These are phyloP conservation scores for Verbascum thapsus DNA, from an alignment of 257 asterid genomes.

Conservation along the genomic window DNA sequence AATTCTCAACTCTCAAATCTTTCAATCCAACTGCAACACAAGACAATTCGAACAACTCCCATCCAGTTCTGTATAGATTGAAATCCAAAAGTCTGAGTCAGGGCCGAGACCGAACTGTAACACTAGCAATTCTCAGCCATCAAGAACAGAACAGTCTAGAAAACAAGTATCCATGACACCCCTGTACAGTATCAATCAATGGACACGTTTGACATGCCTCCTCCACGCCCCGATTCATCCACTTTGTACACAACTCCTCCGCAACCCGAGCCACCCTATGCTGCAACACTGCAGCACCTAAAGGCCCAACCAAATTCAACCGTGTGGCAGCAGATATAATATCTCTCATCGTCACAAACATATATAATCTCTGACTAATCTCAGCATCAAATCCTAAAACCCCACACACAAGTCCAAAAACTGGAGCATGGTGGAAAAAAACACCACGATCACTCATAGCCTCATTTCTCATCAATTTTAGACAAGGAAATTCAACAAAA, in stretches of 20 bases:
- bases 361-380: conserved; percentile 68
- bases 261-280: conserved; percentile 63
- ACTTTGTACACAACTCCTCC: conserved; percentile 62
- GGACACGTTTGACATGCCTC: conserved; percentile 94
- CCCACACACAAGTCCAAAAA: conserved; percentile 82
- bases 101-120: too few relatives aligned
- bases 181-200: conserved; percentile 83
- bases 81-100: too few relatives aligned
- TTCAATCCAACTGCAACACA: too few relatives aligned
- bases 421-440: conserved; percentile 79
- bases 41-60: too few relatives aligned
- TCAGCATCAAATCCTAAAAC: conserved; percentile 66
- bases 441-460: conserved; percentile 47
- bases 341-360: conserved; percentile 89
- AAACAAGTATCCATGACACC: conserved; percentile 92
- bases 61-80: too few relatives aligned
- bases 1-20: too few relatives aligned
- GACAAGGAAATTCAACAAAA: conserved; percentile 57
- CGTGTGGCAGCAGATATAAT: conserved; percentile 90
- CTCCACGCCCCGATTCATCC: conserved; percentile 80
- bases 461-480: conserved; percentile 55
- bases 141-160: conserved; percentile 91
- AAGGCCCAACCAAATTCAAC: conserved; percentile 82
- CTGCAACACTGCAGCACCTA: conserved; percentile 84
- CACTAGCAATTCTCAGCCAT: too few relatives aligned